Evolutionary conservation across 371 early-diverging fungal species (phyloP).

Genomic region (Apophysomyces trapeziformis): DNA sequence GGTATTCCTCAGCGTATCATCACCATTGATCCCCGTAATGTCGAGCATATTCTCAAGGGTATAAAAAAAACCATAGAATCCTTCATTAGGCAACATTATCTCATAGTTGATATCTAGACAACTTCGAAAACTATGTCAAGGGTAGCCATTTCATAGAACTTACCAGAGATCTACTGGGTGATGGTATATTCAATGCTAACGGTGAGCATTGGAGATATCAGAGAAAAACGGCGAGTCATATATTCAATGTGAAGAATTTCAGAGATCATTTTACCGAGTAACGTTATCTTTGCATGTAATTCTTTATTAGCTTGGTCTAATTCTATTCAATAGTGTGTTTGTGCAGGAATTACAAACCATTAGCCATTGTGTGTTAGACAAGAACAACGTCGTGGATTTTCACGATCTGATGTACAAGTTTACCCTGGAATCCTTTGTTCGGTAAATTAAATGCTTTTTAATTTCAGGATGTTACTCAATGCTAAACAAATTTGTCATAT

Average conservation of each 20-base stretch:
- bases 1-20: constrained; percentile 30
- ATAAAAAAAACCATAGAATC: not conserved
- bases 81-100: not conserved
- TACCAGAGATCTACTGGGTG: constrained; percentile 34
- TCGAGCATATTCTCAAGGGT: constrained; percentile 42
- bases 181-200: constrained; percentile 66
- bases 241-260: constrained; percentile 78
- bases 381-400: constrained; percentile 32
- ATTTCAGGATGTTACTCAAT: not conserved
- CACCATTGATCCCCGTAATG: constrained; percentile 31
- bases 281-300: not conserved
- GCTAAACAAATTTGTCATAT: not conserved
- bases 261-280: constrained; percentile 64
- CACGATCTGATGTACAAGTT: constrained; percentile 54
- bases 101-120: constrained; percentile 22
- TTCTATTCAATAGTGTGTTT: not conserved
- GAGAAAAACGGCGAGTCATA: constrained; percentile 68
- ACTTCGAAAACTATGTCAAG: constrained; percentile 51
- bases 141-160: constrained; percentile 34
- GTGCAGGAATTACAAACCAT: not conserved
- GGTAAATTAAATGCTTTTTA: constrained; percentile 25
- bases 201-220: constrained; percentile 71
- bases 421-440: constrained; percentile 60
- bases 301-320: not conserved
- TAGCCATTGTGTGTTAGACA: not conserved